Evolutionary conservation across 2,329 filamentous ascomycete genomes (phyloP), one percentile per base, ranked within the genome.

Genomic region (Tolypocladium album): DNA sequence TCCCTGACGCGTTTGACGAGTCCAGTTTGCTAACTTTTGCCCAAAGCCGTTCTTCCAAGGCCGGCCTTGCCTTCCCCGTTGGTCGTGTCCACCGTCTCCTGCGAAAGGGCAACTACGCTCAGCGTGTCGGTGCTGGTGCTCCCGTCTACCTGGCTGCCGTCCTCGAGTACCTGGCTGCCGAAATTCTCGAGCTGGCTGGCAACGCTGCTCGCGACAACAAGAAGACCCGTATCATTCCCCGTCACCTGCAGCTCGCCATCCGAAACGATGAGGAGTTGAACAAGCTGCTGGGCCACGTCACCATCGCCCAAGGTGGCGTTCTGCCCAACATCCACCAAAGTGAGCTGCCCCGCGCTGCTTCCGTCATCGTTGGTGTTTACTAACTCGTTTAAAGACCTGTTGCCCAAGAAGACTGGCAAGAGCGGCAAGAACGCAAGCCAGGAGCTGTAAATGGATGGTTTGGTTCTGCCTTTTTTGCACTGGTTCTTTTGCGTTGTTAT

Each of bases 181-280:
- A 99, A 83, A 97, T 99, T 70, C 92, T 99, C 73, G 94, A 99
- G 82, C 82, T 99, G 81, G 94, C 94, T 77, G 94, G 94, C 71
- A 99, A 99, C 79, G 94, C 94, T 72, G 94, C 94, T 66, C 93
- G 94, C 71, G 94, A 99, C 82, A 97, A 97, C 88, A 99, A 99
- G 90, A 97, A 97, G 89, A 99, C 93, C 67, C 92, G 94, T 89
- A 99, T 99, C 82, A 99, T 97, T 64, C 94, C 94, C 67, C 92
- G 94, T 79, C 94, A 99, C 80, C 87, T 99, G 56, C 94, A 99
- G 83, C 91, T 99, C 70, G 94, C 94, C 79, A 99, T 99, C 83
- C 88, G 94, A 74, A 97, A 97, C 82, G 93, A 97, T 78, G 93
- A 97, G 86, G 94, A 99, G 81, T 79, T 97, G 89, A 97, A 97